phyloP scores from a whole-genome alignment of 192 early-diverging fungal genomes.

The Rhizophagus prolifer region DNA sequence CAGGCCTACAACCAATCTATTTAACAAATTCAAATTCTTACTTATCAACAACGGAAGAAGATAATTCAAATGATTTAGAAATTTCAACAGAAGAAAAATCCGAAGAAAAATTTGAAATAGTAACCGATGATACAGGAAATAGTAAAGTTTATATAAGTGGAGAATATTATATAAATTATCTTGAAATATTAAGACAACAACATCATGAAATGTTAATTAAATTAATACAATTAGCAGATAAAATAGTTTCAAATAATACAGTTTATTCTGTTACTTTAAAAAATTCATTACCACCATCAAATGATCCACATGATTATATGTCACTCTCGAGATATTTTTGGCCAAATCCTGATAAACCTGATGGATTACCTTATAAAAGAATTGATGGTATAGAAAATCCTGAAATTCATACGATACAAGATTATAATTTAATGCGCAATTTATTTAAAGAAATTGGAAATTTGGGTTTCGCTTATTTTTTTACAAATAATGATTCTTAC shows the following conservation, averaged over 20 bases:
- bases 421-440: slow-evolving; percentile 39
- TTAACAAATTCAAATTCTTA: too few species aligned
- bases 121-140: neutral
- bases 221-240: slow-evolving; percentile 19
- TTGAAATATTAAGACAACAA: neutral
- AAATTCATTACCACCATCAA: slow-evolving; percentile 41
- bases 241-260: slow-evolving; percentile 33
- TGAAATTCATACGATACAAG: slow-evolving; percentile 45
- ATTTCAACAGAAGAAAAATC: too few species aligned
- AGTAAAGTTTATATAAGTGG: neutral
- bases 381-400: slow-evolving; percentile 54
- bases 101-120: neutral
- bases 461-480: slow-evolving; percentile 54
- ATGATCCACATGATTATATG: slow-evolving; percentile 55
- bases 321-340: slow-evolving; percentile 60
- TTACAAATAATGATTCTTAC: slow-evolving; percentile 46
- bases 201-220: slow-evolving; percentile 3
- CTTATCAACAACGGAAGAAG: too few species aligned
- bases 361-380: slow-evolving; percentile 52
- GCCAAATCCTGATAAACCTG: slow-evolving; percentile 41
- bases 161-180: neutral
- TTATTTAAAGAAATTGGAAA: slow-evolving; percentile 45
- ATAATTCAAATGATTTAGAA: too few species aligned
- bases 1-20: too few species aligned
- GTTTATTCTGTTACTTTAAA: slow-evolving; percentile 58